Evolutionary conservation across 1,284 basidiomycete genomes (phyloP), one percentile per base, ranked within the genome.

Genomic region (Paramarasmius palmivorus): DNA sequence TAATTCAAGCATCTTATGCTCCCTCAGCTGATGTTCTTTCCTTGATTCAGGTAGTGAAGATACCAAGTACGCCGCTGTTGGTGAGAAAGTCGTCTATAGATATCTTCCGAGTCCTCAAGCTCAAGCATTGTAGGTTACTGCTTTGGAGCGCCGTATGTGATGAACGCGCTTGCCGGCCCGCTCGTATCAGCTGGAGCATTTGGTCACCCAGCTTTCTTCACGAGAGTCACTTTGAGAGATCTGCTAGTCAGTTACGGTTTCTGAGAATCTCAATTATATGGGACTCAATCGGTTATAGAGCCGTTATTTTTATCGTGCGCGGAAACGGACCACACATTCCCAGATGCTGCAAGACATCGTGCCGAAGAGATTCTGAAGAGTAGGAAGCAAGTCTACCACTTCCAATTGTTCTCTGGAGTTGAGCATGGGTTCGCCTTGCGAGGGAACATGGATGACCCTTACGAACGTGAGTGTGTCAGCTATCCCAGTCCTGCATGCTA

Each of bases 241-340:
- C 56, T 50, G 47, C 59, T 12, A 53, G 60, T 63, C 22, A n/a
- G 59, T 50, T n/a, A 34, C 4, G 14, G 14, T 40, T 15, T 25
- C 23, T 44, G n/a, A n/a, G n/a, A n/a, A n/a, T 32, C 29, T 32
- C 29, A 32, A 12, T 25, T 8, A 38, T 10, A 25, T 14, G 12
- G 17, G 5, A 15, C 35, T 25, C 36, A 29, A 26, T n/a, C n/a
- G n/a, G n/a, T n/a, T 19, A 29, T 22, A 61, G 59, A 48, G 48
- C 60, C 60, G 19, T 49, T 61, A 17, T 53, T 61, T 22, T 52
- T 61, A 14, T 61, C 60, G 20, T 61, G 60, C 49, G 49, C 60
- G 17, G 58, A 62, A 47, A 59, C 55, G 6, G 63, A 64, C 56
- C 59, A 60, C 35, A 59, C 59, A 1, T 64, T 61, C 56, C 57